Evolutionary conservation across 2,329 filamentous ascomycete genomes (phyloP).

Genomic region (Apiospora marii): DNA sequence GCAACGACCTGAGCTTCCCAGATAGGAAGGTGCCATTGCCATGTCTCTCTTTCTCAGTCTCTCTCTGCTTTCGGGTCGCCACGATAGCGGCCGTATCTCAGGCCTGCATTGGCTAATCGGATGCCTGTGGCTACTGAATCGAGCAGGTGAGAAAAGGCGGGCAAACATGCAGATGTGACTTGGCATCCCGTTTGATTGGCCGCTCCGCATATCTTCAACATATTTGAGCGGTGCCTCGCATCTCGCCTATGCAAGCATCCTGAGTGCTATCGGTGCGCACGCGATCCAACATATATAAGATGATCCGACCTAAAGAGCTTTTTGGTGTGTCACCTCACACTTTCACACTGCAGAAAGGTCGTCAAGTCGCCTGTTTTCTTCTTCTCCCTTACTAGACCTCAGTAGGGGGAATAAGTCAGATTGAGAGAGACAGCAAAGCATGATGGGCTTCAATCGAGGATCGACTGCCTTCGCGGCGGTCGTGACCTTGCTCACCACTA

Average conservation of each 20-base stretch:
- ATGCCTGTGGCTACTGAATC: background rate
- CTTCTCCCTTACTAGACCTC: background rate
- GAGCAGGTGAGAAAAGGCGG: slow-evolving; percentile 15
- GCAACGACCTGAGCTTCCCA: background rate
- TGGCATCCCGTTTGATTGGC: slow-evolving; percentile 2
- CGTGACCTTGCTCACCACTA: background rate
- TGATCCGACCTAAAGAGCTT: background rate
- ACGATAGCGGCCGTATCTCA: background rate
- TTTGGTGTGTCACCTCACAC: background rate
- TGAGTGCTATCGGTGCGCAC: background rate
- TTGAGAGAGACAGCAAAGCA: background rate
- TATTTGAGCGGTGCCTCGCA: background rate
- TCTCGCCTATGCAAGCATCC: background rate
- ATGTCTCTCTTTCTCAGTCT: no score
- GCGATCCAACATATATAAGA: background rate
- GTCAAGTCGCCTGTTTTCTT: background rate
- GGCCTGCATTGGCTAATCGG: background rate
- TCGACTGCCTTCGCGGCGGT: slow-evolving; percentile 13
- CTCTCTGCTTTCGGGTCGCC: background rate
- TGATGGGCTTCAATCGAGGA: background rate
- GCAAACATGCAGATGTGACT: background rate
- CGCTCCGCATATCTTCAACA: slow-evolving; percentile 5
- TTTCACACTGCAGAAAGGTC: background rate
- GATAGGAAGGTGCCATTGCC: slow-evolving; percentile 12
- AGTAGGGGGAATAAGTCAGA: background rate